phyloP scores from a whole-genome alignment of 148 eudicot genomes.

The Diospyros lotus region DNA sequence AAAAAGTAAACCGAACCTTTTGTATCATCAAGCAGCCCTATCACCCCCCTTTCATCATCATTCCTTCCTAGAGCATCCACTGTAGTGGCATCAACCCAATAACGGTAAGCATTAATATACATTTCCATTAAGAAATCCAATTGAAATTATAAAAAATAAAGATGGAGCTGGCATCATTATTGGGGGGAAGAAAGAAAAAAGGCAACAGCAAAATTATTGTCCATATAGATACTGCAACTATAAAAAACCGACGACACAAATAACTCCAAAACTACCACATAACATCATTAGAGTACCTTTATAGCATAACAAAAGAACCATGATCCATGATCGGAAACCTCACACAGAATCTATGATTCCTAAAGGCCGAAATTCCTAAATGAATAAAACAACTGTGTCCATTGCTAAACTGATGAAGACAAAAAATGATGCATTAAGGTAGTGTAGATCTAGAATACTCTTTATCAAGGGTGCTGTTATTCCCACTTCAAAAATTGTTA shows the following conservation, averaged over 20 bases:
- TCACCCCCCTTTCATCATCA: constrained; percentile 44
- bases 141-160: background rate
- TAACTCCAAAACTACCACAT: background rate
- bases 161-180: background rate
- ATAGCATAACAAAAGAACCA: too few species aligned
- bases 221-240: background rate
- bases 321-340: too few species aligned
- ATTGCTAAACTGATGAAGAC: too few species aligned
- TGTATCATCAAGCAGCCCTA: constrained; percentile 58
- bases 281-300: too few species aligned
- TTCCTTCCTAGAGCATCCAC: constrained; percentile 37
- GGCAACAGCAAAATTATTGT: background rate
- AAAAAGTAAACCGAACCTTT: constrained; percentile 47
- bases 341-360: too few species aligned
- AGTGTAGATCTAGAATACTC: too few species aligned
- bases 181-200: background rate
- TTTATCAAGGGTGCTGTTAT: too few species aligned
- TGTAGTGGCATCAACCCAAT: background rate
- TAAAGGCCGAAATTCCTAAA: too few species aligned
- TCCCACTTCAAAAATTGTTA: too few species aligned
- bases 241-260: background rate
- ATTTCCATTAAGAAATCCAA: background rate
- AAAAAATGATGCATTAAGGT: too few species aligned
- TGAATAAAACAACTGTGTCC: too few species aligned
- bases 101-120: background rate